Evolutionary conservation across 2,329 filamentous ascomycete species (phyloP), one percentile per base, ranked within the genome.

Genomic region (Fusarium hostae): DNA sequence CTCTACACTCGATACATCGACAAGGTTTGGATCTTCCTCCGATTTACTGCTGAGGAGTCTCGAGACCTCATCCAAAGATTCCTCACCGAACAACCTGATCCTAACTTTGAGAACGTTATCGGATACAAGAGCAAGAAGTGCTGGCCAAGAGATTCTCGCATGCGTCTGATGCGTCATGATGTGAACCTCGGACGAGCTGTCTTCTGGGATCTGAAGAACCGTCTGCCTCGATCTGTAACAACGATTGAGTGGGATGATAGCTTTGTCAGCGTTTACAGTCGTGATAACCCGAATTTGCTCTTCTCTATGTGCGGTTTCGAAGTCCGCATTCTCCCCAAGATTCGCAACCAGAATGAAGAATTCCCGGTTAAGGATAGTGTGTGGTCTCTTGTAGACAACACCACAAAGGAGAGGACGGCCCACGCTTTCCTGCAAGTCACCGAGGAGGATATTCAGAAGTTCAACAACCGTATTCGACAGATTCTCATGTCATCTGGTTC

Each of bases 401-500:
- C 94, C 1, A 97, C 93, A 63, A 99, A 99, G 82, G 96, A 99
- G 83, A 91, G 96, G 59, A 99, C 96, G 6, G 97, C 96, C 0
- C 94, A 98, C 81, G 96, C 97, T 13, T 99, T 99, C 88, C 84
- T 99, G 59, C 95, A 98, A 78, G 96, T 99, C 26, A 98, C 96
- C 0, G 95, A 98, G 78, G 96, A 98, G 79, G 96, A 99, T 78
- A 95, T 99, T 52, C 92, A 95, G 73, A 98, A 98, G 82, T 99
- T 99, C 87, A 99, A 99, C 83, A 99, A 99, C 81, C 91, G 97
- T 44, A 99, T 99, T 78, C 91, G 96, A 66, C 96, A 99, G 79
- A 99, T 99, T 79, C 87, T 99, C 62, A 99, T 99, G 96, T 98
- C 95, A 15, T 98, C 96, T 64, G 97, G 96, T n/a, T 97, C 94